phyloP scores from a whole-genome alignment of 2,329 filamentous ascomycete genomes.

The Aspergillus texensis region DNA sequence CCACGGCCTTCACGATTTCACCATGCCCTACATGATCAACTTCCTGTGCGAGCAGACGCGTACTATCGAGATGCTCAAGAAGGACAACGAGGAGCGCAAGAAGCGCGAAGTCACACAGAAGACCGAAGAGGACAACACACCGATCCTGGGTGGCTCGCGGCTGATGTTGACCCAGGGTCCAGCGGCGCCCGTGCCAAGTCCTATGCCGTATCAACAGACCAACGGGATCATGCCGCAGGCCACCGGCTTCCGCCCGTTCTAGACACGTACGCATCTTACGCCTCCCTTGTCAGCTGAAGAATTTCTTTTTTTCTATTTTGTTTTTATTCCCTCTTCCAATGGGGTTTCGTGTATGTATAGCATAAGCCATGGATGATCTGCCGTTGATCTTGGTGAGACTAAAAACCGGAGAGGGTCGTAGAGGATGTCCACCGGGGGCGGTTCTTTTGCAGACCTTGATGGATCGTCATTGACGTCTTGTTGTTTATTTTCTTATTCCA shows the following conservation, averaged over 20 bases:
- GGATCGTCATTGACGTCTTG: not conserved
- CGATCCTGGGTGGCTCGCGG: conserved; percentile 84
- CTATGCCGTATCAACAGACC: conserved; percentile 72
- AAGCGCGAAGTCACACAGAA: conserved; percentile 69
- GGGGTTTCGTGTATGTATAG: conserved; percentile 34
- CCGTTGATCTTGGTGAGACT: conserved; percentile 9
- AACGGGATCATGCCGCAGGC: conserved; percentile 90
- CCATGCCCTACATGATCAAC: conserved; percentile 99
- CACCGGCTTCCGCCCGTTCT: conserved; percentile 70
- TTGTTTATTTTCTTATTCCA: not conserved
- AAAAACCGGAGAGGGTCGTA: not conserved
- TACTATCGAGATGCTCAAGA: conserved; percentile 81
- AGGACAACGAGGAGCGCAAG: conserved; percentile 95
- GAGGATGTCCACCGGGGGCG: not conserved
- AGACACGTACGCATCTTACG: conserved; percentile 28
- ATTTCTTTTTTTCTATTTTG: conserved; percentile 7
- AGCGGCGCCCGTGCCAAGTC: conserved; percentile 58
- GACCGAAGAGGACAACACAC: conserved; percentile 90
- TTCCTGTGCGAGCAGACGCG: conserved; percentile 88
- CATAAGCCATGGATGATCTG: conserved; percentile 36
- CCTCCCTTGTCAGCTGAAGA: conserved; percentile 14
- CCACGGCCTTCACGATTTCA: conserved; percentile 90
- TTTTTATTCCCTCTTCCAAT: conserved; percentile 11
- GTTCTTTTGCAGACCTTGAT: not conserved
- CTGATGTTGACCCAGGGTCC: conserved; percentile 97